These are phyloP conservation scores for Atkinsonella texensis DNA, from an alignment of 2,329 filamentous ascomycete genomes.

Conservation along the genomic window DNA sequence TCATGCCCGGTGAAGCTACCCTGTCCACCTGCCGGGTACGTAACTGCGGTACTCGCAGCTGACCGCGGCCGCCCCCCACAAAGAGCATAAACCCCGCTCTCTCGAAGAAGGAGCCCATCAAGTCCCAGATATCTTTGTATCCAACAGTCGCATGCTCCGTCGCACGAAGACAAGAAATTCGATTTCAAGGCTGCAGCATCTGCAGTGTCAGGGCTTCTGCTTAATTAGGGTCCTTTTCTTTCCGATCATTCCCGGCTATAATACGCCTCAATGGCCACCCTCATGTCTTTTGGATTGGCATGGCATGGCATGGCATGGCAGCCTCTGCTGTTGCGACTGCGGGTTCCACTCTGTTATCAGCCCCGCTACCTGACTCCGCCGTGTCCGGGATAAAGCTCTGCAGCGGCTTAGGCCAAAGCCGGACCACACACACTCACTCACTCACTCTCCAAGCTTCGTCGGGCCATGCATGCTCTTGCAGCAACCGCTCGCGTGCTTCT, in stretches of 20 bases:
- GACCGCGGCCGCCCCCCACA: not conserved
- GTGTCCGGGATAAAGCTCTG: not conserved
- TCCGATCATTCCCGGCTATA: constrained; percentile 4
- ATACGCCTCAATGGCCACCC: not conserved
- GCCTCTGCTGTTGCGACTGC: not conserved
- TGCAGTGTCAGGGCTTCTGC: not conserved
- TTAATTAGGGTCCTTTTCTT: not conserved
- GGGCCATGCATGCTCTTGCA: not conserved
- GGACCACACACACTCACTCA: constrained; percentile 1
- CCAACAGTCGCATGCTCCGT: constrained; percentile 4
- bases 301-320: too few species aligned
- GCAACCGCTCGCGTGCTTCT: not conserved
- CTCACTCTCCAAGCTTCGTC: not conserved
- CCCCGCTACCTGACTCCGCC: not conserved
- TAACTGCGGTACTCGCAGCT: not conserved
- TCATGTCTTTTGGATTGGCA: not conserved
- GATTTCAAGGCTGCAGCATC: not conserved
- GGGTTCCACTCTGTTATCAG: not conserved
- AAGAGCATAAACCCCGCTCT: not conserved
- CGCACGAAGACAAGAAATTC: not conserved
- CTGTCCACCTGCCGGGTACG: not conserved
- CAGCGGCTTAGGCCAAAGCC: not conserved
- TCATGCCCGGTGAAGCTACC: too few species aligned
- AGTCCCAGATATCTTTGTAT: not conserved
- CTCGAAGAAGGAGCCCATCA: not conserved